A percentile compares a stretch with the other conserved stretches of the same genome.
Conservation (phyloP, 208 protist species). For the Leishmania tropica region DNA sequence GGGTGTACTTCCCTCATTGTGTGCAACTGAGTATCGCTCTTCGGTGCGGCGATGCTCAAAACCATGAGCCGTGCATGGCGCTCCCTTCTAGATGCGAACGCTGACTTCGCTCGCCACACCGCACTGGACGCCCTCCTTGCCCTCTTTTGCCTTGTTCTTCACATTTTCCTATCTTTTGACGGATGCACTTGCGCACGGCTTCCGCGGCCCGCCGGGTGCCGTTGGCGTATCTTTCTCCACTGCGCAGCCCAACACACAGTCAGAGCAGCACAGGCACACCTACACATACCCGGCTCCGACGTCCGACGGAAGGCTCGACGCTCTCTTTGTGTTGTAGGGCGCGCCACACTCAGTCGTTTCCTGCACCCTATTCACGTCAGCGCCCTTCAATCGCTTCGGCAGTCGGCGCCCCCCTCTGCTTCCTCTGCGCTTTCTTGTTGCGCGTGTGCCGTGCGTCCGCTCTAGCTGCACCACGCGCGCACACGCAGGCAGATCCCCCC, state of each 20-base stretch:
- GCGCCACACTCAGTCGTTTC: not conserved
- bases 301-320: not conserved
- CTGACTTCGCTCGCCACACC: not conserved
- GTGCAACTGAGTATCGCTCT: not conserved
- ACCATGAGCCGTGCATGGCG: not conserved
- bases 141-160: not conserved
- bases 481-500: not conserved
- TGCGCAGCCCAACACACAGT: not conserved
- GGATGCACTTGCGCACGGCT: not conserved
- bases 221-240: not conserved
- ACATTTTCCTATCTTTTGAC: not conserved
- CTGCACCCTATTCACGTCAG: not conserved
- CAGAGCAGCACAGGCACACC: not conserved
- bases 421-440: not conserved
- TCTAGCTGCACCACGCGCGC: not conserved
- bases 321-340: not conserved
- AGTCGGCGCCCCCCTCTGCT: too few species aligned
- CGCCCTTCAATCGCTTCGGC: not conserved
- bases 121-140: not conserved
- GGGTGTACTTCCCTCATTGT: not conserved
- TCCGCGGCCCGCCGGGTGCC: not conserved
- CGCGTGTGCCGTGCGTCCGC: not conserved
- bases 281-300: not conserved
- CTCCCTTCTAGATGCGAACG: not conserved
- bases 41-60: not conserved